Evolutionary conservation across 352 stramenopile genomes (phyloP).

Genomic region (Globisporangium uncinulatum): DNA sequence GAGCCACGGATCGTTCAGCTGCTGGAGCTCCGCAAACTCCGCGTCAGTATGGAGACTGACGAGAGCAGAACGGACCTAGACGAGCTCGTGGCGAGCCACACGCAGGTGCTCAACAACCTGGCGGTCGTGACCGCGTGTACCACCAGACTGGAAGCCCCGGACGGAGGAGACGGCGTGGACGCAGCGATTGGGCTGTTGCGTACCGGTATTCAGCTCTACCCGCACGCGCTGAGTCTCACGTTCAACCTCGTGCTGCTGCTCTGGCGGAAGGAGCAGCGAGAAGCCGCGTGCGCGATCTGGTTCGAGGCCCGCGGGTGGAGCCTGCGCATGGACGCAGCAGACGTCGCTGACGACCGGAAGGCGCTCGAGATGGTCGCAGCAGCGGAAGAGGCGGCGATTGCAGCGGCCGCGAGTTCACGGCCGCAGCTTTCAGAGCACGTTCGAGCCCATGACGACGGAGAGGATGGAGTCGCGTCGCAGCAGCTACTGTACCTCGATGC

Average conservation of each 20-base stretch:
- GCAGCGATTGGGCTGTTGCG: slow-evolving; percentile 38
- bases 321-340: slow-evolving; percentile 22
- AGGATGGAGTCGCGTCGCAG: slow-evolving; percentile 26
- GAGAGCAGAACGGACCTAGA: slow-evolving; percentile 4
- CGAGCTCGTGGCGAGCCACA: slow-evolving; percentile 37
- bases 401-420: slow-evolving; percentile 1
- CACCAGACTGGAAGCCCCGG: neutral
- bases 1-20: slow-evolving; percentile 19
- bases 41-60: neutral
- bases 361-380: slow-evolving; percentile 12
- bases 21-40: neutral
- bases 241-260: slow-evolving; percentile 81
- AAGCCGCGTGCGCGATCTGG: slow-evolving; percentile 57
- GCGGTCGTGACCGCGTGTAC: slow-evolving; percentile 45
- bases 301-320: slow-evolving; percentile 55
- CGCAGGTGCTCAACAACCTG: slow-evolving; percentile 73
- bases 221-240: slow-evolving; percentile 28
- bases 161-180: slow-evolving; percentile 19
- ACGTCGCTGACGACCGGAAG: slow-evolving; percentile 18
- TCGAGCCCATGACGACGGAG: slow-evolving; percentile 6
- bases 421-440: slow-evolving; percentile 42
- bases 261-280: slow-evolving; percentile 44
- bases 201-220: slow-evolving; percentile 36
- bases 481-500: slow-evolving; percentile 62
- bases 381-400: slow-evolving; percentile 23